Evolutionary conservation across 2,329 filamentous ascomycete species (phyloP), one percentile per base, ranked within the genome.

Genomic region (Alternaria incomplexa): DNA sequence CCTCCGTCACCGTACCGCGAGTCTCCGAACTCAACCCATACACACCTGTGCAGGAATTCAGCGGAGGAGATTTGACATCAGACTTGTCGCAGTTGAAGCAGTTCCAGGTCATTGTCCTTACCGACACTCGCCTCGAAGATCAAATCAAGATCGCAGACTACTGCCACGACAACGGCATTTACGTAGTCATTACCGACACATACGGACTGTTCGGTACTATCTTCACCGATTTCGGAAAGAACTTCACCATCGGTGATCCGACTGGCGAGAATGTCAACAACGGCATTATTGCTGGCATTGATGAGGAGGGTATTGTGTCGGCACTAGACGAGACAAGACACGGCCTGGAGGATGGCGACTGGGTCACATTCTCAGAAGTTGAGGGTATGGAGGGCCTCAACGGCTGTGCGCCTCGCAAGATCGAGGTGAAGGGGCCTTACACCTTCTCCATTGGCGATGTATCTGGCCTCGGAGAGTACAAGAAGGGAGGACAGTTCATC

Each of bases 371-470:
- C 80, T 90, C 92, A 3, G 96, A 99, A 79, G 80, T 99, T 22
- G 89, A 96, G 83, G 96, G 96, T 22, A 93, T 99, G 92, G 94
- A 97, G 65, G 89, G 82, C 6, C 81, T 99, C 66, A 99, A 99
- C 79, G 88, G 88, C 72, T 87, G 88, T 47, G 92, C 93, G 66
- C 95, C 96, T 53, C 89, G 92, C 70, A 97, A 97, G 83, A 88
- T 99, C 65, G 93, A 91, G 5, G 93, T 97, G 53, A 97, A 97
- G 83, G 96, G 84, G 6, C 96, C 96, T 4, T 99, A 98, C 80
- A 97, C 94, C 9, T 99, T 99, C 82, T 96, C 93, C 13, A 97
- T 99, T 71, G 96, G 95, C 45, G 93, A 97, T 78, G 93, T 98
- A 10, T 93, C 92, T 23, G 90, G 89, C 6, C 86, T 97, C 36